A percentile compares a stretch with the other conserved stretches of the same genome.
Evolutionary conservation across 768 basidiomycete species (phyloP).

Genomic region (Lentinula boryana): DNA sequence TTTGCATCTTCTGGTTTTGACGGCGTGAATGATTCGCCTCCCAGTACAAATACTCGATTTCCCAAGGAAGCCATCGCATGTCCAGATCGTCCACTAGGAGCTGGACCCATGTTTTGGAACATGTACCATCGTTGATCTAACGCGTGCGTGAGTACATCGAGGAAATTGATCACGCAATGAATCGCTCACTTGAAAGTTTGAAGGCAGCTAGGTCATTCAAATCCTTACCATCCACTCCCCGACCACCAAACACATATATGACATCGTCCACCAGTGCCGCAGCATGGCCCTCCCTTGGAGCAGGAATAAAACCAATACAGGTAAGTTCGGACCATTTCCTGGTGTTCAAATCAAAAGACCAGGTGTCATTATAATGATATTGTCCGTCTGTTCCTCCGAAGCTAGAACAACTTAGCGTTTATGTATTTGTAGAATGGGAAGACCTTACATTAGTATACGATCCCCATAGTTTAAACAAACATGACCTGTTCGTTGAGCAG

Average conservation of each 20-base stretch:
- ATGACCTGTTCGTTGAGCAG: conserved; percentile 89
- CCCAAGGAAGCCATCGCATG: conserved; percentile 98
- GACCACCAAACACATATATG: conserved; percentile 94
- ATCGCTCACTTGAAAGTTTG: conserved; percentile 86
- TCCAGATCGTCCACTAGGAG: conserved; percentile 87
- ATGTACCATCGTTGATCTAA: conserved; percentile 98
- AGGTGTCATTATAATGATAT: conserved; percentile 99
- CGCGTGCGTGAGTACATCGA: conserved; percentile 6
- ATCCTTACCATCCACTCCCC: conserved; percentile 96
- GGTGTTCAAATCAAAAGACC: conserved; percentile 83
- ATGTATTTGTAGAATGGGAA: conserved; percentile 6
- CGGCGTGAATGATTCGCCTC: conserved; percentile 84
- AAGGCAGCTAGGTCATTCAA: conserved; percentile 92
- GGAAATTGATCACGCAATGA: conserved; percentile 2
- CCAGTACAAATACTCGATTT: conserved; percentile 84
- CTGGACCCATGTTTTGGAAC: conserved; percentile 99
- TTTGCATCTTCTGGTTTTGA: conserved; percentile 72
- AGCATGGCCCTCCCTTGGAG: conserved; percentile 93
- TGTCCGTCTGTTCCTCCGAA: conserved; percentile 99
- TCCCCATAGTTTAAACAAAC: conserved; percentile 79
- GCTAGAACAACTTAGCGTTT: conserved; percentile 31
- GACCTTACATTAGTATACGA: conserved; percentile 73
- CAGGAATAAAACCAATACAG: conserved; percentile 96
- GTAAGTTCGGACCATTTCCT: conserved; percentile 85
- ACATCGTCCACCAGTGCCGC: conserved; percentile 96